phyloP scores from a whole-genome alignment of 2,329 filamentous ascomycete genomes.

The Botrytis squamosa region DNA sequence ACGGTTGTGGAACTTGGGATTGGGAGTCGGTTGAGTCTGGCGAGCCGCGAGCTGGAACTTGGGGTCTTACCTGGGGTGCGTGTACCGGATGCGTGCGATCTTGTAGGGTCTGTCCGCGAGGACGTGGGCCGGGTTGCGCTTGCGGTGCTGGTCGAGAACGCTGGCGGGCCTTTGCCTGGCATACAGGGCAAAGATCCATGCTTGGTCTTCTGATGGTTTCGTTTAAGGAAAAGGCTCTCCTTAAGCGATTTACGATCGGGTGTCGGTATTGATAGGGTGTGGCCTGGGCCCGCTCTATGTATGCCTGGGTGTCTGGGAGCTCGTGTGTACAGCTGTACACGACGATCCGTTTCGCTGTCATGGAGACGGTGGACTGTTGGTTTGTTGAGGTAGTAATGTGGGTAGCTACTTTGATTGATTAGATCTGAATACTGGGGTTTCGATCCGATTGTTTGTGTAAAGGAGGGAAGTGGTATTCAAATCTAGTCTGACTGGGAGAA shows the following conservation, averaged over 20 bases:
- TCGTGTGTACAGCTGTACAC: slow-evolving; percentile 11
- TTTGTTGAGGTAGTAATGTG: neutral
- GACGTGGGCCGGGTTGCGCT: too few species aligned
- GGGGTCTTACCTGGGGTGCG: neutral
- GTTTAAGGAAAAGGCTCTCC: neutral
- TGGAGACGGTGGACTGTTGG: neutral
- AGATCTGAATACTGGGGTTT: neutral
- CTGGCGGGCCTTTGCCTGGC: neutral
- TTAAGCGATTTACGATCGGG: neutral
- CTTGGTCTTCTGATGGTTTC: neutral
- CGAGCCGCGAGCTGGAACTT: neutral
- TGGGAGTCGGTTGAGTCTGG: neutral
- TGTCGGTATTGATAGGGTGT: neutral
- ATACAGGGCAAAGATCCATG: neutral
- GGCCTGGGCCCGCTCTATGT: neutral
- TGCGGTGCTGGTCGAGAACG: neutral
- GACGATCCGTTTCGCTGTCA: neutral
- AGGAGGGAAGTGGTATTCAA: neutral
- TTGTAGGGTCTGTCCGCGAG: neutral
- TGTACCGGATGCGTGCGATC: neutral
- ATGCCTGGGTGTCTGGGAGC: neutral
- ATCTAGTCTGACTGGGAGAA: neutral
- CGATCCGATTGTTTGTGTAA: neutral
- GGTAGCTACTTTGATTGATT: neutral
- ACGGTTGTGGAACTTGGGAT: neutral